Percentiles rank a stretch among this genome's conserved stretches.
Evolutionary conservation across 2,329 filamentous ascomycete species (phyloP).

Genomic region (Byssothecium circinans): DNA sequence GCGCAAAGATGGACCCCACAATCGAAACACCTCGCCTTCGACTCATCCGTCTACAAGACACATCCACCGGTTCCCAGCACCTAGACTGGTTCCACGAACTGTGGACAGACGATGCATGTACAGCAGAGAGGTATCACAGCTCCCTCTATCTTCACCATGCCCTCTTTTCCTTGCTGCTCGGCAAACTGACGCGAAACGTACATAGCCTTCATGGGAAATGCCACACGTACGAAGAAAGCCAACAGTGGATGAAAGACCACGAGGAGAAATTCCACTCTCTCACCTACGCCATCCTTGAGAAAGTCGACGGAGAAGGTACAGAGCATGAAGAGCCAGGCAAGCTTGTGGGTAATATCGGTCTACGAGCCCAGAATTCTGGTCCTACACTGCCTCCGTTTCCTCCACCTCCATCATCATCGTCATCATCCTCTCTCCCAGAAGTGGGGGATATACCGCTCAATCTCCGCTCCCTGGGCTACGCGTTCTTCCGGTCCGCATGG

Average conservation of each 20-base stretch:
- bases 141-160: background rate
- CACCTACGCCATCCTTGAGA: conserved; percentile 19
- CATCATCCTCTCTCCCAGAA: background rate
- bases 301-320: background rate
- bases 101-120: conserved; percentile 24
- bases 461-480: conserved; percentile 26
- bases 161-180: background rate
- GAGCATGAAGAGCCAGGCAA: conserved; percentile 1
- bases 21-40: conserved; percentile 24
- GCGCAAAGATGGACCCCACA: background rate
- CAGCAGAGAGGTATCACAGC: conserved; percentile 24
- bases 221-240: conserved; percentile 20
- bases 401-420: conserved; percentile 5
- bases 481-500: conserved; percentile 19
- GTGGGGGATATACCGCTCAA: conserved; percentile 7
- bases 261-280: conserved; percentile 11
- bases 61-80: conserved; percentile 19
- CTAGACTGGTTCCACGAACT: conserved; percentile 32
- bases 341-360: conserved; percentile 18
- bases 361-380: conserved; percentile 10
- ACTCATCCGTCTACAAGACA: conserved; percentile 28
- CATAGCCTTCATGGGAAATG: conserved; percentile 25
- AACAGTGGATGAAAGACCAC: conserved; percentile 21
- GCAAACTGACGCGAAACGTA: too few species aligned
- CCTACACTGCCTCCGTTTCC: conserved; percentile 10